phyloP scores from a whole-genome alignment of 495 filamentous ascomycete species.

The Filosporella fistucella region DNA sequence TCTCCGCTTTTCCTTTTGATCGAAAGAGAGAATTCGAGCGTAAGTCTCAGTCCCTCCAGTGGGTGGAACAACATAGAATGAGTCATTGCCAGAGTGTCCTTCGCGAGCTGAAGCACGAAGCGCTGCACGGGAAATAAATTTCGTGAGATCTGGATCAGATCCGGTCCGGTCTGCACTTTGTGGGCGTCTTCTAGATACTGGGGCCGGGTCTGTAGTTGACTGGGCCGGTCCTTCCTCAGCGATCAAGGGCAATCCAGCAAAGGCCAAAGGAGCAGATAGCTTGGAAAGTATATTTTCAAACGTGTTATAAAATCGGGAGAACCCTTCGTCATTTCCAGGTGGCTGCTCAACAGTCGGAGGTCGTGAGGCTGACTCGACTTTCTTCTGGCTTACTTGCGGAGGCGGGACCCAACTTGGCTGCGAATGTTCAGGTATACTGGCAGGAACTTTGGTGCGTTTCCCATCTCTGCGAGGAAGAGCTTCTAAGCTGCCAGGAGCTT shows the following conservation, averaged over 20 bases:
- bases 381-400: conserved; percentile 21
- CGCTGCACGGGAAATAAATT: conserved; percentile 75
- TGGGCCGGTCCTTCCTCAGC: conserved; percentile 41
- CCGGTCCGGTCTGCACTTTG: conserved; percentile 36
- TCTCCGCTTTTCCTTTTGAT: conserved; percentile 58
- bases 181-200: conserved; percentile 27
- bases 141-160: conserved; percentile 68
- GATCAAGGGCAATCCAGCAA: conserved; percentile 79
- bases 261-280: conserved; percentile 84
- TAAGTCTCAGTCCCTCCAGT: conserved; percentile 87
- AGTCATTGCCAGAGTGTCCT: conserved; percentile 54
- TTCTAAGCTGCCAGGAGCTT: conserved; percentile 69
- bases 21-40: conserved; percentile 75
- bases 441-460: conserved; percentile 30
- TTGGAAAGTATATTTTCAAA: conserved; percentile 78
- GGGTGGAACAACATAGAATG: conserved; percentile 92
- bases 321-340: conserved; percentile 64
- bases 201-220: conserved; percentile 17
- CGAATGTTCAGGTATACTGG: conserved; percentile 29
- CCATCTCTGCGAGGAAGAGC: conserved; percentile 46
- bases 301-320: conserved; percentile 83
- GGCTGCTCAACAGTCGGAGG: conserved; percentile 19
- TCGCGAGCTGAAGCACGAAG: conserved; percentile 57
- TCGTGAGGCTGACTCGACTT: conserved; percentile 13
- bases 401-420: conserved; percentile 42